phyloP scores from a whole-genome alignment of 164 flowering plant species.

The Hamamelis virginiana region DNA sequence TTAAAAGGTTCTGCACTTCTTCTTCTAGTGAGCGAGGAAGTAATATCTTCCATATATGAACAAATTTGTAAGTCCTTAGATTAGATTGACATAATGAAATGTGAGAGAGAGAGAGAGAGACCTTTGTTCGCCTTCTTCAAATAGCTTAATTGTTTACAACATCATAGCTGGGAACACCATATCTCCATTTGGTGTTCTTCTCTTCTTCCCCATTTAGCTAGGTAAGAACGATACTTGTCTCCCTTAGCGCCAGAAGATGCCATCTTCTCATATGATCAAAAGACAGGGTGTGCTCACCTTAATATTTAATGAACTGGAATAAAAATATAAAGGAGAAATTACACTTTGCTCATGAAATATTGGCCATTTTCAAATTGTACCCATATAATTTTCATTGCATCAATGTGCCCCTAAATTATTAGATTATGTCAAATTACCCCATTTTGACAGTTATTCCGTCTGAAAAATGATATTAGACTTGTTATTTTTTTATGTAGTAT shows the following conservation, averaged over 20 bases:
- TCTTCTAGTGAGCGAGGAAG: slow-evolving; percentile 65
- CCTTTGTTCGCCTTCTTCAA: slow-evolving; percentile 40
- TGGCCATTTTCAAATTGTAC: too few relatives aligned
- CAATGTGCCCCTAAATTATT: too few relatives aligned
- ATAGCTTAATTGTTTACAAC: slow-evolving; percentile 32
- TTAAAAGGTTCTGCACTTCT: slow-evolving; percentile 62
- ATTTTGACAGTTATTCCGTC: too few relatives aligned
- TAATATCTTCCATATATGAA: slow-evolving; percentile 39
- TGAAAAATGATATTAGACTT: too few relatives aligned
- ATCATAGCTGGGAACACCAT: slow-evolving; percentile 35
- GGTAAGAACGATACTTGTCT: slow-evolving; percentile 26
- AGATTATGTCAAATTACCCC: too few relatives aligned
- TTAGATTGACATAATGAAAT: too few relatives aligned
- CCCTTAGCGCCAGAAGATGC: slow-evolving; percentile 16
- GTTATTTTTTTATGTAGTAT: too few relatives aligned
- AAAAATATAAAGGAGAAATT: too few relatives aligned
- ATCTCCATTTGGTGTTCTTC: slow-evolving; percentile 37
- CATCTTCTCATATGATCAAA: slow-evolving; percentile 12
- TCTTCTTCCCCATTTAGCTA: slow-evolving; percentile 24
- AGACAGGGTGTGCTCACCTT: too few relatives aligned
- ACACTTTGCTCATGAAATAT: too few relatives aligned
- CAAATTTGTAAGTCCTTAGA: background rate
- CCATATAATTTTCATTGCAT: too few relatives aligned
- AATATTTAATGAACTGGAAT: too few relatives aligned
- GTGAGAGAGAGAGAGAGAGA: background rate